Conservation (phyloP, 768 basidiomycete species). For the Heimioporus sp. region DNA sequence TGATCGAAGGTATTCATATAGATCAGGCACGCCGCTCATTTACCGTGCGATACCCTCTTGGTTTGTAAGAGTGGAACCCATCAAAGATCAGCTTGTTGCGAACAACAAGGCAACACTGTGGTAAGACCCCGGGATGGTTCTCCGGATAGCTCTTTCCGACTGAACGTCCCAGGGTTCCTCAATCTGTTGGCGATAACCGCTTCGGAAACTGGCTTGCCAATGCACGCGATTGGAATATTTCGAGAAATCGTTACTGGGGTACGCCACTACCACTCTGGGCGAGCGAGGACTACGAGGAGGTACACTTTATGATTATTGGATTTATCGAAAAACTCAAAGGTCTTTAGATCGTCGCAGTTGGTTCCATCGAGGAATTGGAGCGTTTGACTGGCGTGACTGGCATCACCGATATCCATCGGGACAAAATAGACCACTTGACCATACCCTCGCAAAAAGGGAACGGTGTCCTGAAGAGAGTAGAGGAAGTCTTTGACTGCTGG, state of each 20-base stretch:
- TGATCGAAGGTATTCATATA: conserved; percentile 28
- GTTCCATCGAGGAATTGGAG: conserved; percentile 88
- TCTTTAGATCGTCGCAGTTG: conserved; percentile 72
- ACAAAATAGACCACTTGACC: conserved; percentile 93
- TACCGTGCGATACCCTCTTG: conserved; percentile 95
- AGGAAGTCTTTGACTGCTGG: conserved; percentile 99
- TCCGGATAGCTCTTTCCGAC: not conserved
- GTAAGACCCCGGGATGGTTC: conserved; percentile 37
- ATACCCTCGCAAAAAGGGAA: conserved; percentile 91
- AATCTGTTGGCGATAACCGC: conserved; percentile 82
- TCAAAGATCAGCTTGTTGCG: conserved; percentile 81
- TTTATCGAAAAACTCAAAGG: not conserved
- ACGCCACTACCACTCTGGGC: conserved; percentile 97
- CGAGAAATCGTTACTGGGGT: conserved; percentile 99
- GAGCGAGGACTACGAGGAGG: conserved; percentile 91
- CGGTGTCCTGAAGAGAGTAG: conserved; percentile 82
- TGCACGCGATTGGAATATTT: conserved; percentile 99
- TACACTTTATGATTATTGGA: not conserved
- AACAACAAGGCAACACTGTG: conserved; percentile 93
- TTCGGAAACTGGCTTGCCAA: conserved; percentile 98
- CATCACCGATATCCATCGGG: conserved; percentile 89
- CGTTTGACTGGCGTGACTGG: conserved; percentile 77
- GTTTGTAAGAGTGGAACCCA: conserved; percentile 88
- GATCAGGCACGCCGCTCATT: conserved; percentile 92
- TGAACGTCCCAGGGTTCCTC: conserved; percentile 73